phyloP scores from a whole-genome alignment of 371 early-diverging fungal genomes.

The Circinella minor region DNA sequence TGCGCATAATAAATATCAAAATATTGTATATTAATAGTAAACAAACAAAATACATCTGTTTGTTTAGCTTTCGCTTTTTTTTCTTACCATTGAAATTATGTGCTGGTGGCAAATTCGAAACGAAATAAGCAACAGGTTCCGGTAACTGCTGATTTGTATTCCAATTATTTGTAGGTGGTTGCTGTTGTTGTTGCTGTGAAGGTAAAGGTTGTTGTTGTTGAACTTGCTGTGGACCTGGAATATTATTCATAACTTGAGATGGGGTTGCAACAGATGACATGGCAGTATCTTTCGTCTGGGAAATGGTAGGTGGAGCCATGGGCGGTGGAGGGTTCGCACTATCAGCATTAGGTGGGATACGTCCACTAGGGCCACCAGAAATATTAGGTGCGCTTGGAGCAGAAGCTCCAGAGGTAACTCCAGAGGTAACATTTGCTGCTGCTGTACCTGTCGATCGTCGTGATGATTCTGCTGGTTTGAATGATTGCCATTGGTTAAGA shows the following conservation, averaged over 20 bases:
- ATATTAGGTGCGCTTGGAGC: slow-evolving; percentile 8
- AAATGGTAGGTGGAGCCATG: slow-evolving; percentile 2
- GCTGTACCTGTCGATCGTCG: slow-evolving; percentile 19
- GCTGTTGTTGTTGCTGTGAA: slow-evolving; percentile 14
- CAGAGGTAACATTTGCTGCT: slow-evolving; percentile 2
- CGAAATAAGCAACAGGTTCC: slow-evolving; percentile 63
- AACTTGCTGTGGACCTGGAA: not conserved
- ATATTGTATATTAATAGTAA: too few relatives aligned
- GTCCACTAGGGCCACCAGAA: not conserved
- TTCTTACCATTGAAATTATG: slow-evolving; percentile 51
- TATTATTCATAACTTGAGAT: not conserved
- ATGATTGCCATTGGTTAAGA: slow-evolving; percentile 73
- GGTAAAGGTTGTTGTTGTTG: slow-evolving; percentile 4
- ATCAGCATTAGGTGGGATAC: slow-evolving; percentile 1
- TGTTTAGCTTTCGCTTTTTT: too few relatives aligned
- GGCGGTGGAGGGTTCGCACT: slow-evolving; percentile 13
- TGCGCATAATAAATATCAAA: too few relatives aligned
- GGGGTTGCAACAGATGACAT: not conserved
- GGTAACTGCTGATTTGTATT: slow-evolving; percentile 37
- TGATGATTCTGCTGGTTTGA: slow-evolving; percentile 60
- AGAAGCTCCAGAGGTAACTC: not conserved
- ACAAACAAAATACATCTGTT: too few relatives aligned
- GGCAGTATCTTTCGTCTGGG: not conserved
- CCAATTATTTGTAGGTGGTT: slow-evolving; percentile 12
- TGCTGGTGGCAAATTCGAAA: slow-evolving; percentile 58